A percentile compares a stretch with the other conserved stretches of the same genome.
Conservation (phyloP, 2,329 filamentous ascomycete species). For the Chaetoscypha palmicola region DNA sequence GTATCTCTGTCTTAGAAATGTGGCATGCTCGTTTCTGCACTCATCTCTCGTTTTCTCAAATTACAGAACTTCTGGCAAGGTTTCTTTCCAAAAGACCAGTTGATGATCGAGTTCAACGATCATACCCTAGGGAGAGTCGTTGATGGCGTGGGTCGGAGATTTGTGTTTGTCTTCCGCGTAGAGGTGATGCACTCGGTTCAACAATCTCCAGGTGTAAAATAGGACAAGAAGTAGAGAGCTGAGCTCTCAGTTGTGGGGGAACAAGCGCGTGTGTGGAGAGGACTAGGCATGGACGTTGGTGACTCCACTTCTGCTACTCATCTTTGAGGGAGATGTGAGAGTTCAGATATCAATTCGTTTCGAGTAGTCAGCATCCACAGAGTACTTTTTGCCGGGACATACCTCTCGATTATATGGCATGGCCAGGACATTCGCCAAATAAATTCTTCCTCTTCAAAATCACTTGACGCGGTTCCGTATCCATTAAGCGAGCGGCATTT, state of each 20-base stretch:
- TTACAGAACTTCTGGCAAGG: conserved; percentile 37
- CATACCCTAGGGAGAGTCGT: conserved; percentile 10
- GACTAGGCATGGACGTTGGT: conserved; percentile 40
- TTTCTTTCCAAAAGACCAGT: conserved; percentile 42
- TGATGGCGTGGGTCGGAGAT: conserved; percentile 2
- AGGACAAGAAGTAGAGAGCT: conserved; percentile 46
- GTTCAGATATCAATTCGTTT: conserved; percentile 47
- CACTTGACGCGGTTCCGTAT: conserved; percentile 33
- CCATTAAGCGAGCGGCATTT: conserved; percentile 44
- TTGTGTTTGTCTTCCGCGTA: conserved; percentile 36
- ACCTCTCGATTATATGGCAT: conserved; percentile 48
- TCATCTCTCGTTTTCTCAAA: conserved; percentile 31
- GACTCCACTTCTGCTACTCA: conserved; percentile 47
- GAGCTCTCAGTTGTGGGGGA: conserved; percentile 35
- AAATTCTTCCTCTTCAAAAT: conserved; percentile 39
- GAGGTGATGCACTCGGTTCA: conserved; percentile 41
- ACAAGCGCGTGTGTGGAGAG: conserved; percentile 39
- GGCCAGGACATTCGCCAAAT: conserved; percentile 48
- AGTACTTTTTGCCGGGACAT: too few species aligned
- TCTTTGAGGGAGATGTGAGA: conserved; percentile 43
- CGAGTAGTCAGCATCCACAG: too few species aligned
- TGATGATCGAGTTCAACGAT: conserved; percentile 40
- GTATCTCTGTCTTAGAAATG: conserved; percentile 44
- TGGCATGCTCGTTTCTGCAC: conserved; percentile 36
- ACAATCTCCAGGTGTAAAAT: conserved; percentile 41